phyloP scores from a whole-genome alignment of 1,284 basidiomycete genomes.

The Waitea zeae region DNA sequence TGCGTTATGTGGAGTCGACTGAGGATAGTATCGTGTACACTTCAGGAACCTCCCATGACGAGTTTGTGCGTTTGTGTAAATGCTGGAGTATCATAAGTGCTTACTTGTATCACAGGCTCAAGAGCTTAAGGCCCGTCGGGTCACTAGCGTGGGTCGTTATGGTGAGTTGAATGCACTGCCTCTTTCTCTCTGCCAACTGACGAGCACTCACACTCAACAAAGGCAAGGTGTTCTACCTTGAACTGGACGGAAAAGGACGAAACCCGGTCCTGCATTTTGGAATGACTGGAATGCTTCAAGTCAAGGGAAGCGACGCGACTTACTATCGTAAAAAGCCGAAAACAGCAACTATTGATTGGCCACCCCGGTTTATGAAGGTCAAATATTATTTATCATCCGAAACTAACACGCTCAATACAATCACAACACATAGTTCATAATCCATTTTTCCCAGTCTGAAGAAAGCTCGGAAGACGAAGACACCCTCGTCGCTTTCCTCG shows the following conservation, averaged over 20 bases:
- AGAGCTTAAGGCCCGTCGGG: constrained; percentile 39
- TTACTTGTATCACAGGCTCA: constrained; percentile 23
- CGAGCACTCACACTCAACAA: constrained; percentile 22
- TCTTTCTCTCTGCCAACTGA: neutral
- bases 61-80: constrained; percentile 36
- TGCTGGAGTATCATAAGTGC: constrained; percentile 1
- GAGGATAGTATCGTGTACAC: constrained; percentile 57
- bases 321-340: constrained; percentile 46
- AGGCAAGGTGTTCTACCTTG: constrained; percentile 70
- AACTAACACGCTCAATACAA: neutral
- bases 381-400: neutral
- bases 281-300: constrained; percentile 73
- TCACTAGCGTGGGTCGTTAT: constrained; percentile 46
- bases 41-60: constrained; percentile 32
- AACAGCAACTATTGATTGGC: constrained; percentile 42
- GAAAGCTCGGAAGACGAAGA: constrained; percentile 11
- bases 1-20: constrained; percentile 27
- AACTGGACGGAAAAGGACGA: constrained; percentile 42
- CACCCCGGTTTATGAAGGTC: constrained; percentile 64
- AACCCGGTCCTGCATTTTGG: constrained; percentile 67
- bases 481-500: constrained; percentile 41
- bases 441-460: constrained; percentile 37
- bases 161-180: constrained; percentile 9
- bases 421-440: constrained; percentile 30
- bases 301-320: constrained; percentile 42